Evolutionary conservation across 2,329 filamentous ascomycete genomes (phyloP).

Genomic region (Neurospora crassa): DNA sequence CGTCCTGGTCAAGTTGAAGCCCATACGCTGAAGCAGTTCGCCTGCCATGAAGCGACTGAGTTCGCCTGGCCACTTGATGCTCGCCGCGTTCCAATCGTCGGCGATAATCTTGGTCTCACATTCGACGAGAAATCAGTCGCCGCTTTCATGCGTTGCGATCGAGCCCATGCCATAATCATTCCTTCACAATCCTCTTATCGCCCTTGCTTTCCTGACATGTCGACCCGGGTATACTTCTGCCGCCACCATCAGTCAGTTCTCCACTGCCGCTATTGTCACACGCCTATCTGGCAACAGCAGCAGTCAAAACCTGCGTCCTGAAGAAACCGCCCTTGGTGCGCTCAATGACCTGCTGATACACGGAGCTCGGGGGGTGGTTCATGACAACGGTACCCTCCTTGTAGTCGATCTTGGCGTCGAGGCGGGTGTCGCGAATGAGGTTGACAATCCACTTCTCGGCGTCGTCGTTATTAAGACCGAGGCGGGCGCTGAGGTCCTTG

Average conservation of each 20-base stretch:
- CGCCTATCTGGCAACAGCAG: conserved; percentile 39
- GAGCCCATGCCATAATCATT: background rate
- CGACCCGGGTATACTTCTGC: background rate
- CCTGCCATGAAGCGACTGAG: background rate
- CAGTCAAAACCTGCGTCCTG: conserved; percentile 85
- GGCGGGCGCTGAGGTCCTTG: conserved; percentile 84
- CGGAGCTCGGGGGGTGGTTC: conserved; percentile 97
- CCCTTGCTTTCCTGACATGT: background rate
- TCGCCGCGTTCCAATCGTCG: background rate
- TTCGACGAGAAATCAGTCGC: background rate
- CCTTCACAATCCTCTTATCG: background rate
- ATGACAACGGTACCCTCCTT: conserved; percentile 97
- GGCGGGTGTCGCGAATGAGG: conserved; percentile 91
- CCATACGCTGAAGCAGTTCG: background rate
- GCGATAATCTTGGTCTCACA: background rate
- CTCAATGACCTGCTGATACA: conserved; percentile 99
- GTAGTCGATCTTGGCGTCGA: conserved; percentile 99
- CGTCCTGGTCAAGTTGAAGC: background rate
- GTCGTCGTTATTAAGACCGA: conserved; percentile 86
- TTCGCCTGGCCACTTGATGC: background rate
- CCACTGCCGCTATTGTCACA: background rate
- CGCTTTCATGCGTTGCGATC: background rate
- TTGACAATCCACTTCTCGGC: conserved; percentile 99
- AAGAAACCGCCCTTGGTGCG: conserved; percentile 98
- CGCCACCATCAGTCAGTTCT: background rate